These are phyloP conservation scores for Sparassis latifolia DNA, from an alignment of 1,284 basidiomycete genomes.

Conservation along the genomic window DNA sequence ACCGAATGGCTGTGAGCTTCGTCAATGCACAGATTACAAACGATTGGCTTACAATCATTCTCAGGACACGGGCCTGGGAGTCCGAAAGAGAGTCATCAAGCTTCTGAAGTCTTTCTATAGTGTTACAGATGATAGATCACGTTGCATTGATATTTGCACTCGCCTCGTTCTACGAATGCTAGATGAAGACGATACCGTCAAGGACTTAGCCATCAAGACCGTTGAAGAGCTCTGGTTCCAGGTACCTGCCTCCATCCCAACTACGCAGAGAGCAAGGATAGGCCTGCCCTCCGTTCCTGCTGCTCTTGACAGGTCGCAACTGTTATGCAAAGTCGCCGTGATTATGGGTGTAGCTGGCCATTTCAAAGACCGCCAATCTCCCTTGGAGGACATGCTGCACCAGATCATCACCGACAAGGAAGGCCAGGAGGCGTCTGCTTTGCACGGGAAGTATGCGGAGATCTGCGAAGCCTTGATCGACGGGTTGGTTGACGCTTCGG, in stretches of 20 bases:
- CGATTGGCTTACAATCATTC: background rate
- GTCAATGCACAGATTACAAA: background rate
- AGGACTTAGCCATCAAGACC: slow-evolving; percentile 84
- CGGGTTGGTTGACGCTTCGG: slow-evolving; percentile 79
- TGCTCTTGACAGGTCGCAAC: slow-evolving; percentile 40
- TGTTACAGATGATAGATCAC: slow-evolving; percentile 50
- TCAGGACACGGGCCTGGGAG: slow-evolving; percentile 87
- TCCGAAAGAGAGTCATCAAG: slow-evolving; percentile 94
- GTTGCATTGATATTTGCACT: slow-evolving; percentile 76
- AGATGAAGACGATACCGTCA: slow-evolving; percentile 92
- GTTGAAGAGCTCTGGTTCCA: slow-evolving; percentile 89
- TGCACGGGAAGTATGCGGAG: slow-evolving; percentile 63
- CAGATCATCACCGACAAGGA: slow-evolving; percentile 67
- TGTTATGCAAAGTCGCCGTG: slow-evolving; percentile 61
- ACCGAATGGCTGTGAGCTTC: slow-evolving; percentile 74
- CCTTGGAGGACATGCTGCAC: slow-evolving; percentile 79
- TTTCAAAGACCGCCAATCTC: slow-evolving; percentile 78
- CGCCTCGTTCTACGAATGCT: slow-evolving; percentile 80
- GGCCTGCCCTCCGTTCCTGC: slow-evolving; percentile 14
- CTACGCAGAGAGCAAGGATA: slow-evolving; percentile 26
- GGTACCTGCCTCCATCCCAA: slow-evolving; percentile 19
- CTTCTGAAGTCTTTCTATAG: slow-evolving; percentile 80
- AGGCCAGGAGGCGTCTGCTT: slow-evolving; percentile 38
- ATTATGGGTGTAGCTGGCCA: slow-evolving; percentile 82
- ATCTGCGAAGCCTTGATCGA: slow-evolving; percentile 84